A percentile compares a stretch with the other conserved stretches of the same genome.
phyloP scores from a whole-genome alignment of 1,139 yeast genomes.

The Yueomyces sp. region DNA sequence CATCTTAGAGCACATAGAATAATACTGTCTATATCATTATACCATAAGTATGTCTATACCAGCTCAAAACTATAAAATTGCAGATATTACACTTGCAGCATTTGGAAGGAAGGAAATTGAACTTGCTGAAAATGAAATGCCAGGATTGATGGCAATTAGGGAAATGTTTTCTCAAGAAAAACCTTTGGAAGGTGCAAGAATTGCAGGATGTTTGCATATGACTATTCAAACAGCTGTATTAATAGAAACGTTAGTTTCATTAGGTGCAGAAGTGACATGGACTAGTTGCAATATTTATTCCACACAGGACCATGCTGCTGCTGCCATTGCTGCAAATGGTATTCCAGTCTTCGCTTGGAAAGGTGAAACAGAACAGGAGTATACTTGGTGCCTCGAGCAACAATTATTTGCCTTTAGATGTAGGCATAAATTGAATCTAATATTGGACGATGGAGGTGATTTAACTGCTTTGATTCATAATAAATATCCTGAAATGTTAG shows the following conservation, averaged over 20 bases:
- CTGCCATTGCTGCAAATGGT: slow-evolving; percentile 98
- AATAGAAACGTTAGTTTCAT: slow-evolving; percentile 89
- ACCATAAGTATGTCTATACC: slow-evolving; percentile 34
- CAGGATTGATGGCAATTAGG: slow-evolving; percentile 97
- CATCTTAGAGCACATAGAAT: background rate
- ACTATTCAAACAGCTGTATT: slow-evolving; percentile 97
- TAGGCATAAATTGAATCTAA: slow-evolving; percentile 86
- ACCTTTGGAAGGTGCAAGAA: slow-evolving; percentile 95
- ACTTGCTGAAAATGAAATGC: slow-evolving; percentile 98
- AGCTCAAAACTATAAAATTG: slow-evolving; percentile 75
- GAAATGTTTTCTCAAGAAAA: slow-evolving; percentile 78
- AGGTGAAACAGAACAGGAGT: slow-evolving; percentile 99
- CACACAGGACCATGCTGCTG: slow-evolving; percentile 98
- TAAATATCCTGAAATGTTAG: slow-evolving; percentile 94
- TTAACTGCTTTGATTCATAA: slow-evolving; percentile 92
- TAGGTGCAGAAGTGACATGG: slow-evolving; percentile 99
- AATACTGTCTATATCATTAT: background rate
- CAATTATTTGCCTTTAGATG: slow-evolving; percentile 97
- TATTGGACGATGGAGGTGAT: slow-evolving; percentile 98
- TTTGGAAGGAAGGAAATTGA: slow-evolving; percentile 99
- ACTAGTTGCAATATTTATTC: slow-evolving; percentile 98
- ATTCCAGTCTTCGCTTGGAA: slow-evolving; percentile 99
- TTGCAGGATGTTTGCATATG: slow-evolving; percentile 98
- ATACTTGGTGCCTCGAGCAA: slow-evolving; percentile 98
- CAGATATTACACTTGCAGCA: slow-evolving; percentile 96